phyloP scores from a whole-genome alignment of 139 green algal genomes.

The Coelastrella sp. region DNA sequence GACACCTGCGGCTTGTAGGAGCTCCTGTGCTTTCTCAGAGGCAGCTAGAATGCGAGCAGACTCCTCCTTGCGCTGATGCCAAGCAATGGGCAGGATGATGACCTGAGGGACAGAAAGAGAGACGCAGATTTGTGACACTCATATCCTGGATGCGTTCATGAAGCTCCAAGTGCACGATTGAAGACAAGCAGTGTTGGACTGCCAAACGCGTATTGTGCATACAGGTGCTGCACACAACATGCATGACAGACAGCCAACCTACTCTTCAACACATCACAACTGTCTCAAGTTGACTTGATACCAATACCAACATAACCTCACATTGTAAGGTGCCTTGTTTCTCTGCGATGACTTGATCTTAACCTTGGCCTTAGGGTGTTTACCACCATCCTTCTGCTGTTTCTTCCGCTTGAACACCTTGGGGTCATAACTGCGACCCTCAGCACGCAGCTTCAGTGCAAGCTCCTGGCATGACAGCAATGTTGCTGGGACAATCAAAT shows the following conservation, averaged over 20 bases:
- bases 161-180: too few species aligned
- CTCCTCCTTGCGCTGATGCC: conserved; percentile 50
- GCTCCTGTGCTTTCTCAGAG: conserved; percentile 8
- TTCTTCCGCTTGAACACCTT: conserved; percentile 40
- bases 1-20: conserved; percentile 22
- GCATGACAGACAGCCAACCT: too few species aligned
- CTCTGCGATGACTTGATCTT: conserved; percentile 48
- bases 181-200: too few species aligned
- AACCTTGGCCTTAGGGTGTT: conserved; percentile 29
- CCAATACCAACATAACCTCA: too few species aligned
- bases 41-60: conserved; percentile 8
- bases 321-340: conserved; percentile 46
- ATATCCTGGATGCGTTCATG: too few species aligned
- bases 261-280: too few species aligned
- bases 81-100: conserved; percentile 48
- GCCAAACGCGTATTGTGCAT: too few species aligned
- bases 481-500: too few species aligned
- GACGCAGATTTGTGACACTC: too few species aligned
- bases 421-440: conserved; percentile 26
- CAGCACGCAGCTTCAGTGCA: conserved; percentile 35
- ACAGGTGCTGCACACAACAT: too few species aligned
- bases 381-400: neutral
- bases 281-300: too few species aligned
- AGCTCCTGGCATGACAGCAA: conserved; percentile 10
- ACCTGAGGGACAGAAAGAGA: conserved; percentile 25